These are phyloP conservation scores for Crithidia sp. DNA, from an alignment of 208 protist genomes.

Conservation along the genomic window DNA sequence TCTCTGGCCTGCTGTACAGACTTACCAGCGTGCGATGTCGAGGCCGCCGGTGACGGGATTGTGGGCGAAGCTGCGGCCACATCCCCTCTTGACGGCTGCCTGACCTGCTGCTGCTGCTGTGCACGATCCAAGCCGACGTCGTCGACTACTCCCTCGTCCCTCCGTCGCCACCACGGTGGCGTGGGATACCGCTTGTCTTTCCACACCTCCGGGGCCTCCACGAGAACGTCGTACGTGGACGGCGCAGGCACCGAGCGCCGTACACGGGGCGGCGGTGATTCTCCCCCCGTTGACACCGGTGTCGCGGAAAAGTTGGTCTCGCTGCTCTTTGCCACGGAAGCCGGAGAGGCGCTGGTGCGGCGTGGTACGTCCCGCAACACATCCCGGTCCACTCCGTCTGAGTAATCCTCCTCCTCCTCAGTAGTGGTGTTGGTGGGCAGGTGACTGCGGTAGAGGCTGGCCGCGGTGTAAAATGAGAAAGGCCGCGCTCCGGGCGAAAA, in stretches of 20 bases:
- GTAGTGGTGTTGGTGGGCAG: not conserved
- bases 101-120: too few species aligned
- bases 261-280: not conserved
- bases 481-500: not conserved
- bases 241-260: slow-evolving; percentile 6
- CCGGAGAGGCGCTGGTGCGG: too few species aligned
- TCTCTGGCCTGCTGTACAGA: too few species aligned
- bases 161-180: slow-evolving; percentile 15
- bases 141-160: not conserved
- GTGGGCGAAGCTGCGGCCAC: too few species aligned
- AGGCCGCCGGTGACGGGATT: too few species aligned
- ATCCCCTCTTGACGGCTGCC: too few species aligned
- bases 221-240: not conserved
- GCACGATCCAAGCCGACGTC: not conserved
- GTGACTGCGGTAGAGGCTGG: slow-evolving; percentile 15
- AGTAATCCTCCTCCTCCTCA: too few species aligned
- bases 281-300: not conserved
- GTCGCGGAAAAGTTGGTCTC: not conserved
- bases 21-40: too few species aligned
- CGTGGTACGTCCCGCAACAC: too few species aligned
- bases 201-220: not conserved
- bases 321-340: too few species aligned
- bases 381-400: too few species aligned
- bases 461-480: slow-evolving; percentile 5
- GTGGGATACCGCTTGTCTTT: slow-evolving; percentile 1